These are phyloP conservation scores for Fusarium brevicatenulatum DNA, from an alignment of 2,329 filamentous ascomycete species.

Conservation along the genomic window DNA sequence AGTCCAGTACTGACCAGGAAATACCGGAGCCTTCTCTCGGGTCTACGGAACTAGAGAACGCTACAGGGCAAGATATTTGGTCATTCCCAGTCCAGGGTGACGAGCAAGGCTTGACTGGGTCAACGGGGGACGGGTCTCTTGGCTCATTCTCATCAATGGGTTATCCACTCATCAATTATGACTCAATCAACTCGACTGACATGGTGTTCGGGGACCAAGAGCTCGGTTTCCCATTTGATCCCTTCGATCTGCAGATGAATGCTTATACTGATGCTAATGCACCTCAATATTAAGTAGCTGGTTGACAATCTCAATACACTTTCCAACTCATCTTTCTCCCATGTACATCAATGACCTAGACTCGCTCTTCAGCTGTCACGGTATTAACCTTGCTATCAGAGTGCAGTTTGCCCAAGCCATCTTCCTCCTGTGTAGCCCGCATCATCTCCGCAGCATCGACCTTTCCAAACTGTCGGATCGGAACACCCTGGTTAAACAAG, in stretches of 20 bases:
- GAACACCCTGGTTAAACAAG: constrained; percentile 30
- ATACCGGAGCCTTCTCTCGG: accelerated
- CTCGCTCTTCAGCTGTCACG: background rate
- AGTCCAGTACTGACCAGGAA: background rate
- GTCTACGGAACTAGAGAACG: background rate
- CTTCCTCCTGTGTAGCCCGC: background rate
- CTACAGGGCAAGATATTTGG: constrained; percentile 4
- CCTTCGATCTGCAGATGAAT: constrained; percentile 31
- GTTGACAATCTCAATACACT: background rate
- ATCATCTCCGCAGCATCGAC: constrained; percentile 27
- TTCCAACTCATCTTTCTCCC: too few species aligned
- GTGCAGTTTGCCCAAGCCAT: background rate
- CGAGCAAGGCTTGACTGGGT: background rate
- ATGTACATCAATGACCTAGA: background rate
- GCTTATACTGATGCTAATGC: constrained; percentile 22
- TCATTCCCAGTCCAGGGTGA: background rate
- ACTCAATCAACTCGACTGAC: constrained; percentile 1
- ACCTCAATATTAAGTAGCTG: background rate
- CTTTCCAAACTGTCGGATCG: constrained; percentile 30
- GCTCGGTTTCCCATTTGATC: constrained; percentile 17
- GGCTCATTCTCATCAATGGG: background rate
- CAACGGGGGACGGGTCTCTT: accelerated
- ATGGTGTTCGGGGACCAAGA: constrained; percentile 21
- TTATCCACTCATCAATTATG: constrained; percentile 6
- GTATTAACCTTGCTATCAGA: background rate